Conservation (phyloP, 306 rosid species). For the Bauhinia variegata region DNA sequence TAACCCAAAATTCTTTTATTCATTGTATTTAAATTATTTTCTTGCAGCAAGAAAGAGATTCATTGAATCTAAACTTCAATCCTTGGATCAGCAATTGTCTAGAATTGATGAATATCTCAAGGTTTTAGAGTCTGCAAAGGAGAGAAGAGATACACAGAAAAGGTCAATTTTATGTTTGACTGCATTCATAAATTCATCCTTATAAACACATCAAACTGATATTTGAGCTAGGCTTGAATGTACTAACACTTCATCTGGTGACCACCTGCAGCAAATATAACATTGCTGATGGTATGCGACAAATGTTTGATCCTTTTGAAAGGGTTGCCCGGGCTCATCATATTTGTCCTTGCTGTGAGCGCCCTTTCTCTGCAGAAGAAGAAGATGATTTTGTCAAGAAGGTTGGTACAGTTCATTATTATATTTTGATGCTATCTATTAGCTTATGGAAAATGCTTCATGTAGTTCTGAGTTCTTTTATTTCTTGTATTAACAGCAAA, state of each 20-base stretch:
- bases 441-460: constrained; percentile 19
- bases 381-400: constrained; percentile 95
- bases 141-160: constrained; percentile 74
- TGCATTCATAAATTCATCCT: constrained; percentile 28
- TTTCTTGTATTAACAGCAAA: constrained; percentile 67
- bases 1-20: constrained; percentile 4
- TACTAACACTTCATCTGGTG: constrained; percentile 45
- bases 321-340: constrained; percentile 91
- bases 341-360: constrained; percentile 94
- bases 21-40: constrained; percentile 20
- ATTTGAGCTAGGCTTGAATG: constrained; percentile 20
- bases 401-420: constrained; percentile 55
- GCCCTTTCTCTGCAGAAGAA: constrained; percentile 83
- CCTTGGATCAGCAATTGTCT: constrained; percentile 67
- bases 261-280: constrained; percentile 74
- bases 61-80: constrained; percentile 73
- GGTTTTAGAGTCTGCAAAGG: constrained; percentile 74
- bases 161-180: constrained; percentile 53
- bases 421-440: constrained; percentile 19
- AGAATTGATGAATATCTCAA: constrained; percentile 66
- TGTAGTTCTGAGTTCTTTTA: constrained; percentile 36
- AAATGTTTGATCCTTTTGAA: constrained; percentile 96
- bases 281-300: constrained; percentile 91
- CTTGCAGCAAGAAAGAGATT: constrained; percentile 84
- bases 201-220: constrained; percentile 28